Evolutionary conservation across 345 rosid genomes (phyloP).

Genomic region (Lepidium didymum): DNA sequence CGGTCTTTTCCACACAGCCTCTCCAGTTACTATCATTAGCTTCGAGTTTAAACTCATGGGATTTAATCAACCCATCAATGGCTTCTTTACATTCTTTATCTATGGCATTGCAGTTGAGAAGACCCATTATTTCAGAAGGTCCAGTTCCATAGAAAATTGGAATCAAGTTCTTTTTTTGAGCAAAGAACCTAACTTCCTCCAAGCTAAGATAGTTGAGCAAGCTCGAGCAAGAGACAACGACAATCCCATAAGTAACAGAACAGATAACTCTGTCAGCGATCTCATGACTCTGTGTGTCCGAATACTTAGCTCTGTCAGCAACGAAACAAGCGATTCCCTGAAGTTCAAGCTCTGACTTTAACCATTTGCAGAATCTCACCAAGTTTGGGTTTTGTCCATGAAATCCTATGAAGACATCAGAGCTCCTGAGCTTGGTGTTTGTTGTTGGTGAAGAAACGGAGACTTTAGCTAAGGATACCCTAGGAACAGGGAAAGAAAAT

Average conservation of each 20-base stretch:
- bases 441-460: conserved; percentile 56
- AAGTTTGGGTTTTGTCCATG: conserved; percentile 83
- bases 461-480: conserved; percentile 72
- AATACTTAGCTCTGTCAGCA: conserved; percentile 78
- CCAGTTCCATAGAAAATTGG: conserved; percentile 72
- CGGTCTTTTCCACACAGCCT: conserved; percentile 55
- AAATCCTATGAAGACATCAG: conserved; percentile 82
- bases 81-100: conserved; percentile 79
- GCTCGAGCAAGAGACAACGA: conserved; percentile 58
- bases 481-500: conserved; percentile 83
- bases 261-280: conserved; percentile 82
- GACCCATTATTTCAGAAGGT: conserved; percentile 49
- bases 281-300: conserved; percentile 75
- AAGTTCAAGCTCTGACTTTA: conserved; percentile 88
- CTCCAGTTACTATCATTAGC: conserved; percentile 80
- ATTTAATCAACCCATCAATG: conserved; percentile 65
- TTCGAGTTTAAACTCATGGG: conserved; percentile 72
- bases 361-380: conserved; percentile 82
- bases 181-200: conserved; percentile 84
- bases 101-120: conserved; percentile 55
- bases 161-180: conserved; percentile 84
- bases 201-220: conserved; percentile 58
- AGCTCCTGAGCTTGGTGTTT: conserved; percentile 78
- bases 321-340: conserved; percentile 93
- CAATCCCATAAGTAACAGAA: conserved; percentile 72